Evolutionary conservation across 805 yeast genomes (phyloP).

Genomic region (Saccharomyces paradoxus): DNA sequence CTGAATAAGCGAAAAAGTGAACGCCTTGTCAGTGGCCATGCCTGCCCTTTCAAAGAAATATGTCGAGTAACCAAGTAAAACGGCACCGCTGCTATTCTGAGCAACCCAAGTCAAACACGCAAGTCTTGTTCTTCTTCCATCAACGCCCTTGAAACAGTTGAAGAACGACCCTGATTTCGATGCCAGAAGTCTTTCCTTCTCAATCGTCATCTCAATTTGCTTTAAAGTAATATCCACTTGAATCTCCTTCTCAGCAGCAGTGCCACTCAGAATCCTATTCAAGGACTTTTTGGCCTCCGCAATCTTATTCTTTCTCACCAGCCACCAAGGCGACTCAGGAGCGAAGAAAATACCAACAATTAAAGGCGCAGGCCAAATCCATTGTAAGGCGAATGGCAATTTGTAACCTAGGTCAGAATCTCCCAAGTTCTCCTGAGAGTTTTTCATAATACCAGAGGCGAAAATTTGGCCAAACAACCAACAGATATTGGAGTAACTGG

Average conservation of each 20-base stretch:
- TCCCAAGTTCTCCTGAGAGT: conserved; percentile 18
- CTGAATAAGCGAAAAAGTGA: conserved; percentile 40
- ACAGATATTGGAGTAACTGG: conserved; percentile 43
- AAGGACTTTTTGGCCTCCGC: conserved; percentile 42
- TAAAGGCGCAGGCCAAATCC: conserved; percentile 51
- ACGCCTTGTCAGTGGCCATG: conserved; percentile 35
- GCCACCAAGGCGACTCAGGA: conserved; percentile 73
- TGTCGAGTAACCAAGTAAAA: conserved; percentile 42
- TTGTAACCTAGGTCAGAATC: conserved; percentile 36
- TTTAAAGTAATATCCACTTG: conserved; percentile 36
- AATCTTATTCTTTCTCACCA: conserved; percentile 43
- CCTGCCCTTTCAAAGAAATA: conserved; percentile 47
- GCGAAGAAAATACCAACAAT: conserved; percentile 33
- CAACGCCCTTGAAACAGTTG: conserved; percentile 45
- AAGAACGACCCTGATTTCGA: conserved; percentile 4
- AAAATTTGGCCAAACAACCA: conserved; percentile 53
- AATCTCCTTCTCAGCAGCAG: conserved; percentile 28
- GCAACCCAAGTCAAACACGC: conserved; percentile 38
- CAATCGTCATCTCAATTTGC: conserved; percentile 40
- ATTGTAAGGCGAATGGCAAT: conserved; percentile 52
- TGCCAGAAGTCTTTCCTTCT: conserved; percentile 22
- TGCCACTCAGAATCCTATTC: conserved; percentile 31
- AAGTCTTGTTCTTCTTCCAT: conserved; percentile 45
- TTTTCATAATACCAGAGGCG: conserved; percentile 43
- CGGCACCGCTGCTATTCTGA: conserved; percentile 40